Evolutionary conservation across 2,329 filamentous ascomycete genomes (phyloP).

Genomic region (Neonectria punicea): DNA sequence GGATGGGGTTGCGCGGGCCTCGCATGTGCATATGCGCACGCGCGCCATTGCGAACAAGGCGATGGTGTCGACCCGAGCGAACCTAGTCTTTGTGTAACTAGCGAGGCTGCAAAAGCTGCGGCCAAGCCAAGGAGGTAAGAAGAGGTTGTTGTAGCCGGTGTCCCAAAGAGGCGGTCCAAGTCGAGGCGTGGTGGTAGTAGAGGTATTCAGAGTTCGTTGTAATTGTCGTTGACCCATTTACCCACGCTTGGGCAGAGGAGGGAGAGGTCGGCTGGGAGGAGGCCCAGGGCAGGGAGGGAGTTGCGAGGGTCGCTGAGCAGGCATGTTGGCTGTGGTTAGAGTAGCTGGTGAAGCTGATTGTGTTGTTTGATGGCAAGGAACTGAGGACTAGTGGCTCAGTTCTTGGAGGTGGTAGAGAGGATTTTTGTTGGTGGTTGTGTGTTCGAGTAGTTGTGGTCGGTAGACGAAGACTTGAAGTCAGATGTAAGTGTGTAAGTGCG

Average conservation of each 20-base stretch:
- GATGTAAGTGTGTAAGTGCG: slow-evolving; percentile 7
- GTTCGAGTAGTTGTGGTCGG: slow-evolving; percentile 26
- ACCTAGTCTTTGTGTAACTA: slow-evolving; percentile 37
- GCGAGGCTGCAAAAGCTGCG: slow-evolving; percentile 14
- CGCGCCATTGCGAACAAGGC: slow-evolving; percentile 33
- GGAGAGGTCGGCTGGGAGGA: slow-evolving; percentile 71
- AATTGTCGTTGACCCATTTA: slow-evolving; percentile 48
- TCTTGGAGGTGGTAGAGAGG: slow-evolving; percentile 21
- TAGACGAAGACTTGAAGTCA: slow-evolving; percentile 19
- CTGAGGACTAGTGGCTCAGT: slow-evolving; percentile 38
- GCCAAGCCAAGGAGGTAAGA: slow-evolving; percentile 8
- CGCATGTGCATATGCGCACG: slow-evolving; percentile 39
- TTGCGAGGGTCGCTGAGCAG: slow-evolving; percentile 71
- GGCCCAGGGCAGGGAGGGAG: slow-evolving; percentile 75
- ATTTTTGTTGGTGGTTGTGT: neutral
- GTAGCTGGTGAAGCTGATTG: slow-evolving; percentile 29
- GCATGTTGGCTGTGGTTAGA: slow-evolving; percentile 54
- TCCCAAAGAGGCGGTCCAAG: slow-evolving; percentile 23
- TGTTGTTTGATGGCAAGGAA: slow-evolving; percentile 25
- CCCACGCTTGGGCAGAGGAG: slow-evolving; percentile 71
- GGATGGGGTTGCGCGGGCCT: slow-evolving; percentile 34
- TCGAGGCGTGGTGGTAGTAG: slow-evolving; percentile 4
- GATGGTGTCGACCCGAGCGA: slow-evolving; percentile 29
- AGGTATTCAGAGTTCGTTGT: slow-evolving; percentile 20
- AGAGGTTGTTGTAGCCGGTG: slow-evolving; percentile 21